phyloP scores from a whole-genome alignment of 2,329 filamentous ascomycete genomes.

The Penicillium sp. region DNA sequence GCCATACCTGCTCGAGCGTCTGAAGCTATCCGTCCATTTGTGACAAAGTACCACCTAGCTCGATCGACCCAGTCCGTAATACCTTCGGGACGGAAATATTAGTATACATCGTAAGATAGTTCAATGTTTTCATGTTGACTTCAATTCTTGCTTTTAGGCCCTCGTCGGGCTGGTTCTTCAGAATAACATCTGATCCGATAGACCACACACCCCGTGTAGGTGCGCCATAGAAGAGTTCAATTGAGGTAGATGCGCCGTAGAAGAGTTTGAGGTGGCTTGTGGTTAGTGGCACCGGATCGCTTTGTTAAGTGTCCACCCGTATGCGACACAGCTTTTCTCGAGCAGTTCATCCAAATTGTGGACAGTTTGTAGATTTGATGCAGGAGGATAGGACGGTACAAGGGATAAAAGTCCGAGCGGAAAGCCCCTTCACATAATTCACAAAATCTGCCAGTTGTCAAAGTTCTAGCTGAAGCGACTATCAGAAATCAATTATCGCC shows the following conservation, averaged over 20 bases:
- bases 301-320: not conserved
- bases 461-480: no score
- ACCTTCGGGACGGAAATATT: conserved; percentile 20
- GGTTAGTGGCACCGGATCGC: conserved; percentile 15
- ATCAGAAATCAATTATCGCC: no score
- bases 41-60: conserved; percentile 19
- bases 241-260: conserved; percentile 19
- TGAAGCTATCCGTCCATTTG: conserved; percentile 13
- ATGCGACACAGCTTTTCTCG: not conserved
- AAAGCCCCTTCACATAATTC: no score
- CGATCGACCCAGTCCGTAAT: conserved; percentile 23
- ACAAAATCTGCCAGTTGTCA: no score
- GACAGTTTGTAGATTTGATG: not conserved
- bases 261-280: conserved; percentile 22
- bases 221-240: conserved; percentile 18
- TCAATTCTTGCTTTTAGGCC: conserved; percentile 17
- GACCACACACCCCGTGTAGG: conserved; percentile 14
- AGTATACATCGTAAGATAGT: conserved; percentile 10
- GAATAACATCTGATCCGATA: conserved; percentile 22
- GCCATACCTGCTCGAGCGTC: conserved; percentile 21
- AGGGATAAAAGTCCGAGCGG: no score
- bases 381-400: no score
- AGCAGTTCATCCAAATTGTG: not conserved
- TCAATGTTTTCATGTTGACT: conserved; percentile 12
- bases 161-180: conserved; percentile 23